A percentile compares a stretch with the other conserved stretches of the same genome.
phyloP scores from a whole-genome alignment of 2,329 filamentous ascomycete species.

The Alternaria gansuensis region DNA sequence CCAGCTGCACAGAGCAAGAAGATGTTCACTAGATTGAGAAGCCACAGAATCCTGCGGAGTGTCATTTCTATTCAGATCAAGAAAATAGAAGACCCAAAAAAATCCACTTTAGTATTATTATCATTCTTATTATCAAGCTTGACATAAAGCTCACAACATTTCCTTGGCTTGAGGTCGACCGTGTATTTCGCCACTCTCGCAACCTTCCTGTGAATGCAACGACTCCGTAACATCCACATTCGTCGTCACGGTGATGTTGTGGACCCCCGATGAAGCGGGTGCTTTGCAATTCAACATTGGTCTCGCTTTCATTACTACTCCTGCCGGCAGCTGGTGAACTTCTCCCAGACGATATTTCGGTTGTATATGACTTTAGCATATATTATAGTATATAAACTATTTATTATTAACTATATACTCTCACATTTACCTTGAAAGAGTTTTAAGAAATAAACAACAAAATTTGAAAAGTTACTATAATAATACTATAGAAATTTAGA shows the following conservation, averaged over 20 bases:
- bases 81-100: background rate
- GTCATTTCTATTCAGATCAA: background rate
- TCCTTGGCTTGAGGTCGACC: constrained; percentile 7
- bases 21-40: background rate
- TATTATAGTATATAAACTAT: no score
- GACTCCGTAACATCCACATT: constrained; percentile 26
- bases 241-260: constrained; percentile 23
- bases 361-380: no score
- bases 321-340: constrained; percentile 11
- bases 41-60: background rate
- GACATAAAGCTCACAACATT: background rate
- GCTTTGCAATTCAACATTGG: constrained; percentile 9
- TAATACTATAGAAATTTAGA: no score
- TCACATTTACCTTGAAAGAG: no score
- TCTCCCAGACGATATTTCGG: constrained; percentile 10
- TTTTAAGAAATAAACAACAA: no score
- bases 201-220: background rate
- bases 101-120: background rate
- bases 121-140: background rate
- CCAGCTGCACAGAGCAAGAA: background rate
- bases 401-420: no score
- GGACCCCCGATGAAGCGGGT: background rate
- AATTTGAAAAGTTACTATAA: no score
- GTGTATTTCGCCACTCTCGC: background rate
- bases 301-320: constrained; percentile 16